Percentiles rank a stretch among this genome's conserved stretches.
phyloP scores from a whole-genome alignment of 805 yeast species.

The Kodamaea lidongshanica region DNA sequence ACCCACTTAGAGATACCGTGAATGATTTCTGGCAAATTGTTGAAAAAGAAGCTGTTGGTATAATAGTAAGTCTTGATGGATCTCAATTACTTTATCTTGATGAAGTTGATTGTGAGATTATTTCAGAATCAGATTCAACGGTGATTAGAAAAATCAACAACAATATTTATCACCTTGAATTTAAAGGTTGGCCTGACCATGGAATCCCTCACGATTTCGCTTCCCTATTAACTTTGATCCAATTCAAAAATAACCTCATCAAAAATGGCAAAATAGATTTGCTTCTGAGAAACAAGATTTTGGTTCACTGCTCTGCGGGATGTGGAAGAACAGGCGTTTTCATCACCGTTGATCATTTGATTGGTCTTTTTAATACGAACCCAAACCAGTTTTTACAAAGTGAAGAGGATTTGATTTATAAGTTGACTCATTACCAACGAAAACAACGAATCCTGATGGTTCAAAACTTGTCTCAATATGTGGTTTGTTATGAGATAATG shows the following conservation, averaged over 20 bases:
- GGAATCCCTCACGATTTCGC: slow-evolving; percentile 34
- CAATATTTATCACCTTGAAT: slow-evolving; percentile 34
- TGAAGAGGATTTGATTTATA: slow-evolving; percentile 50
- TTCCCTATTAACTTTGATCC: slow-evolving; percentile 28
- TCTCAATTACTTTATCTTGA: slow-evolving; percentile 16
- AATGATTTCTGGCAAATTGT: slow-evolving; percentile 41
- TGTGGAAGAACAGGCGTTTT: slow-evolving; percentile 28
- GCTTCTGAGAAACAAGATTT: slow-evolving; percentile 9
- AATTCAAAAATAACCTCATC: slow-evolving; percentile 25
- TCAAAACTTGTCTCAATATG: slow-evolving; percentile 69
- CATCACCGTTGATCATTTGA: slow-evolving; percentile 22
- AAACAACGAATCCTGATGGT: slow-evolving; percentile 80
- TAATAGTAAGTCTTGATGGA: slow-evolving; percentile 33
- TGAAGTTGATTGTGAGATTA: slow-evolving; percentile 4
- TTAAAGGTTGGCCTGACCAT: slow-evolving; percentile 43
- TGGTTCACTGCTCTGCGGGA: slow-evolving; percentile 28
- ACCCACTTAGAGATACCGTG: slow-evolving; percentile 35
- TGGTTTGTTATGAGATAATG: slow-evolving; percentile 66
- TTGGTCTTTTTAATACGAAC: slow-evolving; percentile 11
- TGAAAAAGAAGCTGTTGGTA: slow-evolving; percentile 27
- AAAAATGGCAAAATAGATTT: slow-evolving; percentile 4
- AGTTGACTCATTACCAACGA: slow-evolving; percentile 60
- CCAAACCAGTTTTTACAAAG: slow-evolving; percentile 9
- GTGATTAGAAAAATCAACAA: slow-evolving; percentile 10
- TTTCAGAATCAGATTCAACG: slow-evolving; percentile 4